Evolutionary conservation across 495 filamentous ascomycete genomes (phyloP), one percentile per base, ranked within the genome.

Genomic region (Penicillium macrosclerotiorum): DNA sequence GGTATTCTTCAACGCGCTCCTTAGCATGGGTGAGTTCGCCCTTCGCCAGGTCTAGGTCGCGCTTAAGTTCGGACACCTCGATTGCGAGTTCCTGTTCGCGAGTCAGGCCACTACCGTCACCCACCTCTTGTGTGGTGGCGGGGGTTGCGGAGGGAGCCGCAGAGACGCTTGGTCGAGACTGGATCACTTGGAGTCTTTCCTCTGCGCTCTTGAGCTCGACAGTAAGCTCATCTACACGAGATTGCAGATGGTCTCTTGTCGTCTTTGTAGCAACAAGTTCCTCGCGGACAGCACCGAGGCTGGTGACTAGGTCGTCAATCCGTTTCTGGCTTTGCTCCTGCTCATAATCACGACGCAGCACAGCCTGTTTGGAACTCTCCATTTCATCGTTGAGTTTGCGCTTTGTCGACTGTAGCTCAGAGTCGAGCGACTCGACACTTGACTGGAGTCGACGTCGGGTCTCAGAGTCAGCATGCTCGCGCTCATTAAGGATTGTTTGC

Each of bases 181-280:
- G 88, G 22, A 96, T 74, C 3, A 86, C 80, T 49, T 84, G 84
- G 9, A 86, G 70, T 17, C 87, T 84, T 58, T 97, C 94, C 62
- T 96, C 89, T 5, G 89, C 88, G 59, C 83, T 88, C 54, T 83
- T 83, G 26, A 97, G 77, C 63, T 96, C 88, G 41, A 92, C 86
- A 36, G 81, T 84, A 38, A 97, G 71, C 64, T 97, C 92, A 49
- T 94, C 85, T 11, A 95, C 88, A 37, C 90, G 77, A 11, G 84
- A 75, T 58, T 95, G 91, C 2, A 97, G 73, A 60, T 95, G 85
- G 63, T 96, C 93, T 16, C 87, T 82, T 5, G 80, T 84, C 8
- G 90, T 93, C 71, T 92, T 95, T 7, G 83, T 78, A 7, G 83
- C 84, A 36, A 88, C 81, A 45, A 91, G 77, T 59, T 95, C 87